phyloP scores from a whole-genome alignment of 1,284 basidiomycete species.

The Pulchroboletus neoregius region DNA sequence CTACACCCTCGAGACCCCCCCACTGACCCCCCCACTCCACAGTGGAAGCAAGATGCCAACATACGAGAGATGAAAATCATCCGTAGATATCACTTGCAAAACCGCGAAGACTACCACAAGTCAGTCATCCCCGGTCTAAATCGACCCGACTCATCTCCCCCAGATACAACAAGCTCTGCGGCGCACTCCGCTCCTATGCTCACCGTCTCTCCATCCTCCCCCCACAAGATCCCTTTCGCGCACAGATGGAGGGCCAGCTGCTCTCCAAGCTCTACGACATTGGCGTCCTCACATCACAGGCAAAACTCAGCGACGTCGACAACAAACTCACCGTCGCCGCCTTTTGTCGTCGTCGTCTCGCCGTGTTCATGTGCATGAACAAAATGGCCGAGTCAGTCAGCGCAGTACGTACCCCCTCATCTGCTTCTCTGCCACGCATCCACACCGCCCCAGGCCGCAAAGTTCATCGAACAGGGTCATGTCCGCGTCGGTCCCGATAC shows the following conservation, averaged over 20 bases:
- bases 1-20: conserved; percentile 27
- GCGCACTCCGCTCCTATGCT: conserved; percentile 80
- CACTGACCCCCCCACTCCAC: conserved; percentile 9
- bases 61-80: conserved; percentile 93
- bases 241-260: conserved; percentile 82
- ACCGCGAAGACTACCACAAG: conserved; percentile 96
- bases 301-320: conserved; percentile 89
- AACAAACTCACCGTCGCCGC: conserved; percentile 94
- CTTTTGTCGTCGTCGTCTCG: conserved; percentile 88
- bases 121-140: conserved; percentile 33
- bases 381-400: conserved; percentile 98
- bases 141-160: conserved; percentile 5
- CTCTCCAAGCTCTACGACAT: conserved; percentile 97
- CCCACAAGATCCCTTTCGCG: conserved; percentile 84
- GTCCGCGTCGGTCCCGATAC: conserved; percentile 95
- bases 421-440: neutral
- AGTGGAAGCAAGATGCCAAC: conserved; percentile 98
- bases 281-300: conserved; percentile 79
- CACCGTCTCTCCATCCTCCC: conserved; percentile 88
- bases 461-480: conserved; percentile 98
- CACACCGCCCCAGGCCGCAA: conserved; percentile 66
- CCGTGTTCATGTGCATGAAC: conserved; percentile 88
- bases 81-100: conserved; percentile 92
- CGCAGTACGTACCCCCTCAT: conserved; percentile 58
- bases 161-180: conserved; percentile 95